phyloP scores from a whole-genome alignment of 345 rosid genomes.

The Eucalyptus melliodora region DNA sequence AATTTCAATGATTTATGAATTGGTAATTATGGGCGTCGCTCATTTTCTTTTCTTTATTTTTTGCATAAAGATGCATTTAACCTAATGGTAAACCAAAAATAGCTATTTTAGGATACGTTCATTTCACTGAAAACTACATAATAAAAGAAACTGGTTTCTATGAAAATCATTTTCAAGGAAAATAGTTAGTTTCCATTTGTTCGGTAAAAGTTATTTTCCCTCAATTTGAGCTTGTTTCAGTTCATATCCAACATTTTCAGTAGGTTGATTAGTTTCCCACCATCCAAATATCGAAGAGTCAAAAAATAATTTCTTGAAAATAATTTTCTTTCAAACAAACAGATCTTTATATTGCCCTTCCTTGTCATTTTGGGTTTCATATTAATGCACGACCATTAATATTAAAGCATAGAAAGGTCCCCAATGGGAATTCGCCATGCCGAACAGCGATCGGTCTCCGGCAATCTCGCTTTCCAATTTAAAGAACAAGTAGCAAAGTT shows the following conservation, averaged over 20 bases:
- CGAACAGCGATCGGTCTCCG: neutral
- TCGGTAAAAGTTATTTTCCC: neutral
- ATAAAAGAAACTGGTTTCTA: no score
- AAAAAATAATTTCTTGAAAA: no score
- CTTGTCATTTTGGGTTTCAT: neutral
- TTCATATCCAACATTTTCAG: no score
- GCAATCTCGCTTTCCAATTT: neutral
- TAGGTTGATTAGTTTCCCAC: neutral
- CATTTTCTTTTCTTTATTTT: neutral
- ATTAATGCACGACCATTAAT: neutral
- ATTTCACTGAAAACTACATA: neutral
- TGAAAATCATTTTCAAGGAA: neutral
- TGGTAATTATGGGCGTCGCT: fast-evolving
- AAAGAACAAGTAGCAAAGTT: neutral
- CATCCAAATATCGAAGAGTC: fast-evolving
- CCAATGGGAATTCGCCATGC: neutral
- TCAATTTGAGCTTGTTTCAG: neutral
- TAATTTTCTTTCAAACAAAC: neutral
- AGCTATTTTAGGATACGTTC: neutral
- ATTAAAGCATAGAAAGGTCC: neutral
- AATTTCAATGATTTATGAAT: neutral
- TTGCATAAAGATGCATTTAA: neutral
- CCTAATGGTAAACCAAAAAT: neutral
- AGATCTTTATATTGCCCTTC: neutral
- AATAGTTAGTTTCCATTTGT: no score